Percentiles rank a stretch among this genome's conserved stretches.
phyloP scores from a whole-genome alignment of 805 yeast species.

The Metschnikowia gelsemii region DNA sequence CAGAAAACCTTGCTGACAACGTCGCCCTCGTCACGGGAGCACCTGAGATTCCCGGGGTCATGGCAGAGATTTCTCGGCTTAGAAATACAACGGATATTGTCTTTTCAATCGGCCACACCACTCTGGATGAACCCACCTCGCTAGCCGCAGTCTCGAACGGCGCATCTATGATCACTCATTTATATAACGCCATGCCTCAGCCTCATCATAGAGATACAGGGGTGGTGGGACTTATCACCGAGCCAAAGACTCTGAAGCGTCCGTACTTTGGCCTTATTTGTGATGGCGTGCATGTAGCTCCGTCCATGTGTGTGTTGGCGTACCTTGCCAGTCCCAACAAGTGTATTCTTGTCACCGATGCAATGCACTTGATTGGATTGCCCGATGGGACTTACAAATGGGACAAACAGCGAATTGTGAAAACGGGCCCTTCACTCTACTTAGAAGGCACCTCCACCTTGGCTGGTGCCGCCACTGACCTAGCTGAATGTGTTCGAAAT shows the following conservation, averaged over 20 bases:
- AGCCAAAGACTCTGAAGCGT: conserved; percentile 23
- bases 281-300: conserved; percentile 62
- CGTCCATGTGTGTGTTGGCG: conserved; percentile 50
- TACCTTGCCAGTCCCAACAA: conserved; percentile 53
- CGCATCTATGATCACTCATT: conserved; percentile 59
- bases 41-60: conserved; percentile 50
- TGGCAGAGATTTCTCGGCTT: conserved; percentile 42
- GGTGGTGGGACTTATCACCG: conserved; percentile 48
- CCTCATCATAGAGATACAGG: conserved; percentile 62
- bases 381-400: conserved; percentile 57
- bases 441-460: conserved; percentile 55
- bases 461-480: conserved; percentile 61
- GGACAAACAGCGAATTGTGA: conserved; percentile 48
- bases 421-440: conserved; percentile 46
- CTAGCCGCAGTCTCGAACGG: conserved; percentile 49
- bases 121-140: conserved; percentile 38
- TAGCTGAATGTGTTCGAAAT: conserved; percentile 51
- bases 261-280: conserved; percentile 57
- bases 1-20: conserved; percentile 31
- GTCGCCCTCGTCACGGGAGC: conserved; percentile 50
- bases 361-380: conserved; percentile 56
- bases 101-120: conserved; percentile 50
- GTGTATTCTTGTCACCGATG: conserved; percentile 57
- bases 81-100: conserved; percentile 30
- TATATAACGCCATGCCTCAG: conserved; percentile 62